Percentiles rank a stretch among this genome's conserved stretches.
Conservation (phyloP, 148 eudicot species). For the Amaranthus hypochondriacus region DNA sequence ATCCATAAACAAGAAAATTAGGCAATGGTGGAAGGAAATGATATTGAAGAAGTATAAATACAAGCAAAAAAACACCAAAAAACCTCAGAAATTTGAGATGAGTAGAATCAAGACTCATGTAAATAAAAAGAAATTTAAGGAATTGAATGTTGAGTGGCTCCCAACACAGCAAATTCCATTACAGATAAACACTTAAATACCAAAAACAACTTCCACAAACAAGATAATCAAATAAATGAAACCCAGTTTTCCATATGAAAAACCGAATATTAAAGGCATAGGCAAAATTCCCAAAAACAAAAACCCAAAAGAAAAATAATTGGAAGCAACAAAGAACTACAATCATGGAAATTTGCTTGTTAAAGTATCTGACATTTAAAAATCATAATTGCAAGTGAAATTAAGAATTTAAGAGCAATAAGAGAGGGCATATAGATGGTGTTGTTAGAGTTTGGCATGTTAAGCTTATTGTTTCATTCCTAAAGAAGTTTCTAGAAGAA, state of each 20-base stretch:
- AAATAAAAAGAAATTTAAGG: no score
- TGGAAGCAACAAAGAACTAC: neutral
- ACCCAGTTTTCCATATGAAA: slow-evolving; percentile 1
- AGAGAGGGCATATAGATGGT: slow-evolving; percentile 54
- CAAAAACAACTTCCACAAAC: neutral
- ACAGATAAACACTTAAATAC: neutral
- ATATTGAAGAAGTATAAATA: no score
- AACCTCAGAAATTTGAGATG: no score
- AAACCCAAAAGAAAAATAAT: neutral
- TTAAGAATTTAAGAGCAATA: neutral
- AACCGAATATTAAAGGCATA: neutral
- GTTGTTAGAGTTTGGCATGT: slow-evolving; percentile 71
- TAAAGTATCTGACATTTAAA: no score
- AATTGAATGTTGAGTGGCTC: neutral
- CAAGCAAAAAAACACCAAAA: no score
- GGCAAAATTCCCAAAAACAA: neutral
- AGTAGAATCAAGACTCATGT: no score
- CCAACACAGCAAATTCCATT: neutral
- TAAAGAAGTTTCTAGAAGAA: slow-evolving; percentile 9
- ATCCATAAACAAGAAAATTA: no score
- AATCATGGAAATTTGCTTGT: neutral
- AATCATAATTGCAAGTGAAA: no score
- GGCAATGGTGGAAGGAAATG: no score
- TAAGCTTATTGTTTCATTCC: slow-evolving; percentile 23
- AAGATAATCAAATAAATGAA: neutral